A percentile compares a stretch with the other conserved stretches of the same genome.
Evolutionary conservation across 1,139 yeast species (phyloP).

Genomic region (Debaryomyces sp.): DNA sequence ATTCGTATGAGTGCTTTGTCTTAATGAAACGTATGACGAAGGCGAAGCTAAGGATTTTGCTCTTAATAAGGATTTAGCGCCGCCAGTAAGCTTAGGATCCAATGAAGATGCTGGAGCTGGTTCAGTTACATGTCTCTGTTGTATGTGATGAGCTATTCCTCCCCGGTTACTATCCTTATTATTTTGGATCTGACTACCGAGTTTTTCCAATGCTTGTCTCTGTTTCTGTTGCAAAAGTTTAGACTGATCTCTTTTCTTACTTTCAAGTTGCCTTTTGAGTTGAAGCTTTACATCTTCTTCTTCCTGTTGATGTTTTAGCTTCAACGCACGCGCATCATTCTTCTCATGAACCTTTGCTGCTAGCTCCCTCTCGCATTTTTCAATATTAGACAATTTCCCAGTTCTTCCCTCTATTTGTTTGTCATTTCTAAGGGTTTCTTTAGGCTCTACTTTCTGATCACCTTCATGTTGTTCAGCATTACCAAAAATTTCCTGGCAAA

Average conservation of each 20-base stretch:
- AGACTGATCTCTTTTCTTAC: slow-evolving; percentile 20
- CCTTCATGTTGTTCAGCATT: slow-evolving; percentile 8
- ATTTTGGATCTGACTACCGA: slow-evolving; percentile 24
- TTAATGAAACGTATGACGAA: slow-evolving; percentile 26
- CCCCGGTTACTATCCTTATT: slow-evolving; percentile 6
- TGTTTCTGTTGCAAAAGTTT: slow-evolving; percentile 30
- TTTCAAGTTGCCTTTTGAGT: slow-evolving; percentile 8
- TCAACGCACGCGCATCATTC: slow-evolving; percentile 33
- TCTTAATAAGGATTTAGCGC: slow-evolving; percentile 30
- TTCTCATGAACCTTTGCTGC: slow-evolving; percentile 32
- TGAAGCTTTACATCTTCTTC: slow-evolving; percentile 8
- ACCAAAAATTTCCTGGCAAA: slow-evolving; percentile 37
- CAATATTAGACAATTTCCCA: slow-evolving; percentile 12
- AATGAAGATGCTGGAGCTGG: slow-evolving; percentile 29
- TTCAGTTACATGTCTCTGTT: slow-evolving; percentile 23
- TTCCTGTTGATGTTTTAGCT: slow-evolving; percentile 16
- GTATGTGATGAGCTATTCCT: slow-evolving; percentile 5
- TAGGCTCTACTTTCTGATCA: not conserved
- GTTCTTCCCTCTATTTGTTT: not conserved
- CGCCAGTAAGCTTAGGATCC: slow-evolving; percentile 38
- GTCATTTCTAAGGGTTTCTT: not conserved
- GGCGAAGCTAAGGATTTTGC: slow-evolving; percentile 42
- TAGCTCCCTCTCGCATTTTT: slow-evolving; percentile 32
- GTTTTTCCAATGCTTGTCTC: slow-evolving; percentile 32
- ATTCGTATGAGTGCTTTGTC: slow-evolving; percentile 20